These are phyloP conservation scores for Tuber indicum DNA, from an alignment of 495 filamentous ascomycete genomes.

Conservation along the genomic window DNA sequence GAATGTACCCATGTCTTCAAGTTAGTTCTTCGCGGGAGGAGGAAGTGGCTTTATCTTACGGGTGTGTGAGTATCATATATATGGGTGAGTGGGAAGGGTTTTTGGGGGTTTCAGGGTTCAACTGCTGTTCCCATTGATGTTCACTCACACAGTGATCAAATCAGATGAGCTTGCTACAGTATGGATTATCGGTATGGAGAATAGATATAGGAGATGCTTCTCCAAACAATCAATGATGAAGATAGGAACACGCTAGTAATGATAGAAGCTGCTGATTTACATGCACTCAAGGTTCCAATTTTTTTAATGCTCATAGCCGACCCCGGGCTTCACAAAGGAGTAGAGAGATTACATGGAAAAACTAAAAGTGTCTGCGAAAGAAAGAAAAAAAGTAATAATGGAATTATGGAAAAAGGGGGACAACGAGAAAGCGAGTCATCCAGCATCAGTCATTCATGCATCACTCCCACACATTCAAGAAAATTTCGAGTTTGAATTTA, in stretches of 20 bases:
- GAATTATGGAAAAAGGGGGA: slow-evolving; percentile 1
- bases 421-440: neutral
- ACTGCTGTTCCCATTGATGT: neutral
- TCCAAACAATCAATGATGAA: neutral
- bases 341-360: neutral
- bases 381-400: neutral
- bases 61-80: neutral
- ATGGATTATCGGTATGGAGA: neutral
- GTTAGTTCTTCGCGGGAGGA: neutral
- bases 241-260: neutral
- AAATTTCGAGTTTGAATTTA: neutral
- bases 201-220: neutral
- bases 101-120: neutral
- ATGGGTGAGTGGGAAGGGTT: neutral
- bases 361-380: neutral
- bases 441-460: slow-evolving; percentile 5
- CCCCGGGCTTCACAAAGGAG: neutral
- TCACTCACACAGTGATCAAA: neutral
- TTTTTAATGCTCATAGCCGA: neutral
- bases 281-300: slow-evolving; percentile 6
- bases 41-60: neutral
- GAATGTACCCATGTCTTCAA: neutral
- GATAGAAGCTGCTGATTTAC: neutral
- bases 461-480: neutral
- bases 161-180: neutral